These are phyloP conservation scores for Panicum miliaceum DNA, from an alignment of 176 grass and related monocot species.

Conservation along the genomic window DNA sequence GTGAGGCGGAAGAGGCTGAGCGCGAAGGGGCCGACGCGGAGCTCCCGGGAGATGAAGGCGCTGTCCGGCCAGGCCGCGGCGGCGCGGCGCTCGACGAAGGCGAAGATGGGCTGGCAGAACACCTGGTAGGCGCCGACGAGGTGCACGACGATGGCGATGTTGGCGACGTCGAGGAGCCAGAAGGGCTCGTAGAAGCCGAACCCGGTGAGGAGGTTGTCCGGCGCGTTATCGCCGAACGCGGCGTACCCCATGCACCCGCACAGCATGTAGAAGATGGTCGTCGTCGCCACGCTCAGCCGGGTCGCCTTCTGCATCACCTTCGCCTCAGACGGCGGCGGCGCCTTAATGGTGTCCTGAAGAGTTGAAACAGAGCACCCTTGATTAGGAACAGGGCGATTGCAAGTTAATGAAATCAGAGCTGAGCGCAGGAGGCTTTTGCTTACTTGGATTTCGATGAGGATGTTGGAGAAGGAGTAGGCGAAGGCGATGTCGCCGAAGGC, in stretches of 20 bases:
- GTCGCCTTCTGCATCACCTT: slow-evolving; percentile 66
- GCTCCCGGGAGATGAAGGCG: slow-evolving; percentile 40
- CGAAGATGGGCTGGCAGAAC: slow-evolving; percentile 62
- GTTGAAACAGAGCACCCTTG: not conserved
- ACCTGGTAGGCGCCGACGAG: slow-evolving; percentile 69
- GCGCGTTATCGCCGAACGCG: slow-evolving; percentile 48
- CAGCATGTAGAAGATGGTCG: slow-evolving; percentile 58
- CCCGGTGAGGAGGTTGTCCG: slow-evolving; percentile 59
- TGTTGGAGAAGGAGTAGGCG: slow-evolving; percentile 56
- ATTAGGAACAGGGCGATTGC: not conserved
- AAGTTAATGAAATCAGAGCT: no score
- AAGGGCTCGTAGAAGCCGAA: slow-evolving; percentile 71
- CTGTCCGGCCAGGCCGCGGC: slow-evolving; percentile 35
- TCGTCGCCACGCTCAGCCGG: slow-evolving; percentile 34
- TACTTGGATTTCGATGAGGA: slow-evolving; percentile 57
- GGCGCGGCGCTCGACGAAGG: slow-evolving; percentile 55
- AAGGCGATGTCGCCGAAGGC: slow-evolving; percentile 64
- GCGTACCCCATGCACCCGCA: slow-evolving; percentile 72
- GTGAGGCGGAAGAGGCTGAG: slow-evolving; percentile 54
- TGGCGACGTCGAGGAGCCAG: slow-evolving; percentile 67
- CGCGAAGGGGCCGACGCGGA: slow-evolving; percentile 1
- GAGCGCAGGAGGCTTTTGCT: not conserved
- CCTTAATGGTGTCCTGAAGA: slow-evolving; percentile 53
- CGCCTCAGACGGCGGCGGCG: slow-evolving; percentile 57
- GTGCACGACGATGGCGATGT: slow-evolving; percentile 65